phyloP scores from a whole-genome alignment of 352 stramenopile species.

The Phytophthora uliginosa region DNA sequence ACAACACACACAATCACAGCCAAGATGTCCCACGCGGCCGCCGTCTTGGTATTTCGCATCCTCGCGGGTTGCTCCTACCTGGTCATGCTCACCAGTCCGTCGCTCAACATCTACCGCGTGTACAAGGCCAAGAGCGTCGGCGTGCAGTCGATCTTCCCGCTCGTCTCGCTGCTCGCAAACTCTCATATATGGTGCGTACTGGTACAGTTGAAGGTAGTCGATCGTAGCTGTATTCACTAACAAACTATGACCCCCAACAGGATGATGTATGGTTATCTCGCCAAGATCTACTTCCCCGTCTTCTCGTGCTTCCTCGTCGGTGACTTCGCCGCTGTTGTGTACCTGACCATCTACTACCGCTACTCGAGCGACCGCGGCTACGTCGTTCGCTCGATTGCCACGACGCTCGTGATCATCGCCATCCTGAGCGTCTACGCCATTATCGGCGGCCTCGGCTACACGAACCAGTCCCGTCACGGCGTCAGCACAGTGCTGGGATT shows the following conservation, averaged over 20 bases:
- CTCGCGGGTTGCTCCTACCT: conserved; percentile 28
- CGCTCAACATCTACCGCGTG: conserved; percentile 34
- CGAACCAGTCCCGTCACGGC: conserved; percentile 38
- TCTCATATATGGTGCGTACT: conserved; percentile 37
- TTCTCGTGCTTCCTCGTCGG: conserved; percentile 47
- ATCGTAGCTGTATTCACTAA: conserved; percentile 5
- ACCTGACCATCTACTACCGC: conserved; percentile 41
- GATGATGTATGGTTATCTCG: conserved; percentile 54
- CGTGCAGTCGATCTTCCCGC: conserved; percentile 35
- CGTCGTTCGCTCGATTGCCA: conserved; percentile 23
- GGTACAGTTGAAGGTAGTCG: not conserved
- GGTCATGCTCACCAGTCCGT: conserved; percentile 36
- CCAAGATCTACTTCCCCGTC: conserved; percentile 47
- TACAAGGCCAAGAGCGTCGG: conserved; percentile 30
- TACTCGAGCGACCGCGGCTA: conserved; percentile 41
- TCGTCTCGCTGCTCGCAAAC: conserved; percentile 38
- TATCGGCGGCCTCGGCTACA: conserved; percentile 40
- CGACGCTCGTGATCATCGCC: conserved; percentile 25
- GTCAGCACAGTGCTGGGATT: conserved; percentile 46
- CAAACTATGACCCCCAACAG: not conserved
- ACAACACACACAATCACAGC: not conserved
- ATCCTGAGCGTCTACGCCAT: conserved; percentile 52
- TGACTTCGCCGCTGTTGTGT: conserved; percentile 38
- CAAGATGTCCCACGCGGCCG: conserved; percentile 20
- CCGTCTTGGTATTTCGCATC: conserved; percentile 28